Percentiles rank a stretch among this genome's conserved stretches.
Conservation (phyloP, 108 stramenopile genomes). For the Cyclotella distinguenda region DNA sequence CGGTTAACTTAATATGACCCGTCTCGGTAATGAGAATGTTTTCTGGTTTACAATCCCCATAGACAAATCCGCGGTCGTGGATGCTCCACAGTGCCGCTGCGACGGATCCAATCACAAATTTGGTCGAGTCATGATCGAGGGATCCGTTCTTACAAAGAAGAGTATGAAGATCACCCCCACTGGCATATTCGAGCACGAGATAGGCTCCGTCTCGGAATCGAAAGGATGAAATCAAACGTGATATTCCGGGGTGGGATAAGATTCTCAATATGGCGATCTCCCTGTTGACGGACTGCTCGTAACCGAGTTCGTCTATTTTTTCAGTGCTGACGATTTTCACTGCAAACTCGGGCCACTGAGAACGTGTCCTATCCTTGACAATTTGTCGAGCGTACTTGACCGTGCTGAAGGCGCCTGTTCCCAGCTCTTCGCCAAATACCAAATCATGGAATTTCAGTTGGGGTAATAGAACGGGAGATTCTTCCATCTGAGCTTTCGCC, state of each 20-base stretch:
- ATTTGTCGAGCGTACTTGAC: conserved; percentile 91
- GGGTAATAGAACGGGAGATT: conserved; percentile 81
- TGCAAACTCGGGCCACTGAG: conserved; percentile 94
- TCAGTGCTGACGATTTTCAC: conserved; percentile 88
- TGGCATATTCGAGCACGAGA: conserved; percentile 94
- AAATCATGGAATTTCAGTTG: conserved; percentile 95
- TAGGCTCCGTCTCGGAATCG: conserved; percentile 91
- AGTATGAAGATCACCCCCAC: conserved; percentile 90
- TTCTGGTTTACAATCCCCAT: conserved; percentile 93
- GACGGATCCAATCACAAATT: conserved; percentile 90
- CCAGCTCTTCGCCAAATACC: conserved; percentile 94
- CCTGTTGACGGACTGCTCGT: conserved; percentile 80
- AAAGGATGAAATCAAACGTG: conserved; percentile 91
- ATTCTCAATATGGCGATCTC: conserved; percentile 89
- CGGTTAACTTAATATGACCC: conserved; percentile 95
- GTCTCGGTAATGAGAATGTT: conserved; percentile 93
- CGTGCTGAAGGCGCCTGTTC: conserved; percentile 87
- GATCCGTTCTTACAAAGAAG: conserved; percentile 82
- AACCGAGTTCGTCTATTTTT: conserved; percentile 78
- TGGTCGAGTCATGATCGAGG: conserved; percentile 82
- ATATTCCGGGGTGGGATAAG: conserved; percentile 90
- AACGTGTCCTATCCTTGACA: conserved; percentile 65
- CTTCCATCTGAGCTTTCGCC: conserved; percentile 77
- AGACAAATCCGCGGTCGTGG: conserved; percentile 85
- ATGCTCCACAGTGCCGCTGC: conserved; percentile 88